Evolutionary conservation across 441 rosid genomes (phyloP), one percentile per base, ranked within the genome.

Genomic region (Erysimum pusillum): DNA sequence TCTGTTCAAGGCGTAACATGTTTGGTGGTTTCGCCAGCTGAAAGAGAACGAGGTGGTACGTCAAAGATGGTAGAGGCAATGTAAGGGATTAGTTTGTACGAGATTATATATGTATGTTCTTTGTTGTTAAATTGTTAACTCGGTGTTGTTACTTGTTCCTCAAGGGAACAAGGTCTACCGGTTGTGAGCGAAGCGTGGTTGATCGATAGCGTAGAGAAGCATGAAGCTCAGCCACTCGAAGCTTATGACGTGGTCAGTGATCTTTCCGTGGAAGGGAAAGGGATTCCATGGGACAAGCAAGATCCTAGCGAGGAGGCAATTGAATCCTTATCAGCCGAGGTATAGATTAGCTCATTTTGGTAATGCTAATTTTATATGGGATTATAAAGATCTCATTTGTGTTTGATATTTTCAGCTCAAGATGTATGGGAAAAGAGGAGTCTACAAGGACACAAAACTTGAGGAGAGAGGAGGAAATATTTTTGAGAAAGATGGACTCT

Each of bases 151-250:
- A 4, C 63, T 63, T 73, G 18, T 20, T 34, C 1, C 44, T 70
- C 5, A 51, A 92, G 94, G 76, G 96, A 92, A 69, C 77, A 83
- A 73, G 88, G 85, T 34, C n/a, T 86, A 9, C 83, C 80, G 2
- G 88, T 91, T 11, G 93, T 91, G 69, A 84, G 91, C 0, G 94
- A 91, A 65, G 84, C 82, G 13, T 92, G 97, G 97, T 64, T 91
- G 85, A 52, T 84, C 0, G 91, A 94, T 73, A 89, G 89, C 76
- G 82, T 90, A 4, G 91, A 94, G 78, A 89, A 87, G 53, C 88
- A 89, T 71, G 97, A 91, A 72, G 80, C 87, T 0, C 89, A 85
- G 65, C 91, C 96, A 32, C 72, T 88, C 1, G 85, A 83, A 69
- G 91, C 92, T 45, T 88, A 89, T 20, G 94, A 91, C 14, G 76